phyloP scores from a whole-genome alignment of 1,284 basidiomycete species.

The Cystobasidium pallidum region DNA sequence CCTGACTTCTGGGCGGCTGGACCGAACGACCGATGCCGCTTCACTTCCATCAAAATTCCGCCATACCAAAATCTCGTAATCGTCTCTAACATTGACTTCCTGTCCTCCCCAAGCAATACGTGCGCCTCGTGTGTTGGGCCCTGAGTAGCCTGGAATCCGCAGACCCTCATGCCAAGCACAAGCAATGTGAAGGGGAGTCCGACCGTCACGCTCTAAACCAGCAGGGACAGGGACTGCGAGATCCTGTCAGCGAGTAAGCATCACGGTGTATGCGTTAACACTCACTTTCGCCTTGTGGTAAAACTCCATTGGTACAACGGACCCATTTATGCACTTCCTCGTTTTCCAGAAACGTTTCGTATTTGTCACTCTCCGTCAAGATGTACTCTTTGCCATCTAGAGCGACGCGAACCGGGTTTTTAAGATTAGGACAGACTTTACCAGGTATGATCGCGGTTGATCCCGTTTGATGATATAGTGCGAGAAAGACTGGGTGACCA shows the following conservation, averaged over 20 bases:
- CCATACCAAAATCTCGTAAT: slow-evolving; percentile 42
- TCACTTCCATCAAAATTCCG: slow-evolving; percentile 18
- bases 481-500: slow-evolving; percentile 41
- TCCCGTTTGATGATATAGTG: slow-evolving; percentile 30
- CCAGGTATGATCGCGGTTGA: slow-evolving; percentile 34
- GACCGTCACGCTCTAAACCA: slow-evolving; percentile 38
- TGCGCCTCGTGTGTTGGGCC: slow-evolving; percentile 37
- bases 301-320: slow-evolving; percentile 17
- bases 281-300: slow-evolving; percentile 36
- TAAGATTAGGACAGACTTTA: slow-evolving; percentile 39
- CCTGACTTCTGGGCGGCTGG: background rate
- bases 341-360: slow-evolving; percentile 43
- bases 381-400: slow-evolving; percentile 33
- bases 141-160: slow-evolving; percentile 34
- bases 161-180: slow-evolving; percentile 42
- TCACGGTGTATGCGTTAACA: background rate
- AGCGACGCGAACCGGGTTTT: slow-evolving; percentile 31
- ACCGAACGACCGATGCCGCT: background rate
- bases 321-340: slow-evolving; percentile 38
- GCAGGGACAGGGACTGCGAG: slow-evolving; percentile 36
- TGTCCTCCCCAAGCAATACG: slow-evolving; percentile 36
- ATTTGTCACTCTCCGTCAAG: slow-evolving; percentile 34
- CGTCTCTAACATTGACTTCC: slow-evolving; percentile 34
- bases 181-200: slow-evolving; percentile 34
- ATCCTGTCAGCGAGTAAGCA: background rate